A percentile compares a stretch with the other conserved stretches of the same genome.
phyloP scores from a whole-genome alignment of 441 rosid species.

The Gossypium gossypioides region DNA sequence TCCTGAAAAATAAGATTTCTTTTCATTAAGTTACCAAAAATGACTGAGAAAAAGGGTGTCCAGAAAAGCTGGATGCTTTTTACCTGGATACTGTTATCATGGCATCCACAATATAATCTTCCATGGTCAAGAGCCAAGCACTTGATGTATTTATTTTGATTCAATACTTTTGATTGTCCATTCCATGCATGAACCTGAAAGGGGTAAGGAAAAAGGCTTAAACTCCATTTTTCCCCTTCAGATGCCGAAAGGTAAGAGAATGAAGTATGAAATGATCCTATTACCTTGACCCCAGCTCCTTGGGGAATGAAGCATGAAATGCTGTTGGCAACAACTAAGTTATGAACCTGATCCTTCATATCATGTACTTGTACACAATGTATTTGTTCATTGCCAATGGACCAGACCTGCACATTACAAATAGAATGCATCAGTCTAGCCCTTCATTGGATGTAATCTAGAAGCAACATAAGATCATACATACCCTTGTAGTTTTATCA shows the following conservation, averaged over 20 bases:
- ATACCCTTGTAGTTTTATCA: conserved; percentile 55
- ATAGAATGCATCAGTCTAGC: background rate
- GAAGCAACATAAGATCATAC: conserved; percentile 24
- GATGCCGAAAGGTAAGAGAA: background rate
- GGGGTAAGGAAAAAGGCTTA: background rate
- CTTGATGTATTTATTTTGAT: conserved; percentile 37
- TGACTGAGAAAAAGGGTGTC: background rate
- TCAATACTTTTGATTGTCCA: conserved; percentile 48
- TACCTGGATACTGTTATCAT: conserved; percentile 68
- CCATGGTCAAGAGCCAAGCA: conserved; percentile 53
- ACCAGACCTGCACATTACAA: conserved; percentile 44
- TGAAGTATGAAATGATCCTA: background rate
- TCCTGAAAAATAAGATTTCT: conserved; percentile 30
- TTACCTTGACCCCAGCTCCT: conserved; percentile 74
- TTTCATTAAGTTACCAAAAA: background rate
- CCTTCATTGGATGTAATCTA: background rate
- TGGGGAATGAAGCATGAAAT: conserved; percentile 59
- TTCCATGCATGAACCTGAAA: conserved; percentile 59
- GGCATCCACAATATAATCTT: conserved; percentile 59
- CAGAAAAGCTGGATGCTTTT: background rate
- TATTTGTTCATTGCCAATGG: conserved; percentile 31
- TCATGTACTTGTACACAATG: conserved; percentile 56
- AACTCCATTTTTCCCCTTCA: background rate
- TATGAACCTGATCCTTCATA: conserved; percentile 58
- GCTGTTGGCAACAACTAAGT: conserved; percentile 41